phyloP scores from a whole-genome alignment of 768 basidiomycete genomes.

The Favolaschia claudopus region DNA sequence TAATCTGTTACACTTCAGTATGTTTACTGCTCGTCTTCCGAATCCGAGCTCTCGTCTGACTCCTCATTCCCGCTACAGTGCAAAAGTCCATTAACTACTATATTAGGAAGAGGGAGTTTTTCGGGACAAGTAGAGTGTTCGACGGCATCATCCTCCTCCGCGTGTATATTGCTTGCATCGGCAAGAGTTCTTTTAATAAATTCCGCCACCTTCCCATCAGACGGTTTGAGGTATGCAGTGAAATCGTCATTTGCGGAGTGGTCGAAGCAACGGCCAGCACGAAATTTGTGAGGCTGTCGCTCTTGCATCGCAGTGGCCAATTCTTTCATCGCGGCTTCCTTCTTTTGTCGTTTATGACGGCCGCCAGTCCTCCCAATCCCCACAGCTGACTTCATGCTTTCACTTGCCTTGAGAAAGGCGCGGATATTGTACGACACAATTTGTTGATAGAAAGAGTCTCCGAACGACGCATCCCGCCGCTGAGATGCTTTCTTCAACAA shows the following conservation, averaged over 20 bases:
- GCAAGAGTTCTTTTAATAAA: not conserved
- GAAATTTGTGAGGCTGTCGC: constrained; percentile 5
- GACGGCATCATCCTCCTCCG: not conserved
- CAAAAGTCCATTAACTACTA: not conserved
- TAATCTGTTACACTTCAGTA: not conserved
- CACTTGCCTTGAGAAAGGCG: not conserved
- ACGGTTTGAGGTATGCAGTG: not conserved
- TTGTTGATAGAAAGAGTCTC: not conserved
- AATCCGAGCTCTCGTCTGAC: constrained; percentile 1
- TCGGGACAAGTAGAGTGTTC: not conserved
- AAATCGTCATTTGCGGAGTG: not conserved
- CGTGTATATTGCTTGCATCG: constrained; percentile 1
- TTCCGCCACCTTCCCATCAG: not conserved
- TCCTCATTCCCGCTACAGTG: not conserved
- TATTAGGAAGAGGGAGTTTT: not conserved
- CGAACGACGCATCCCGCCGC: constrained; percentile 3
- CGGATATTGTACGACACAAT: constrained; percentile 3
- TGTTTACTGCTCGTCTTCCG: not conserved
- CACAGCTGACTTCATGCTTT: not conserved
- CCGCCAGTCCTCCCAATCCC: not conserved
- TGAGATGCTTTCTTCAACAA: not conserved
- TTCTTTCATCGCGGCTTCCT: constrained; percentile 4
- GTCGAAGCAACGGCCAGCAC: not conserved
- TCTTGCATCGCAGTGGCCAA: not conserved
- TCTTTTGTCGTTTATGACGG: not conserved